A percentile compares a stretch with the other conserved stretches of the same genome.
phyloP scores from a whole-genome alignment of 2,329 filamentous ascomycete species.

The Penicillium palitans region DNA sequence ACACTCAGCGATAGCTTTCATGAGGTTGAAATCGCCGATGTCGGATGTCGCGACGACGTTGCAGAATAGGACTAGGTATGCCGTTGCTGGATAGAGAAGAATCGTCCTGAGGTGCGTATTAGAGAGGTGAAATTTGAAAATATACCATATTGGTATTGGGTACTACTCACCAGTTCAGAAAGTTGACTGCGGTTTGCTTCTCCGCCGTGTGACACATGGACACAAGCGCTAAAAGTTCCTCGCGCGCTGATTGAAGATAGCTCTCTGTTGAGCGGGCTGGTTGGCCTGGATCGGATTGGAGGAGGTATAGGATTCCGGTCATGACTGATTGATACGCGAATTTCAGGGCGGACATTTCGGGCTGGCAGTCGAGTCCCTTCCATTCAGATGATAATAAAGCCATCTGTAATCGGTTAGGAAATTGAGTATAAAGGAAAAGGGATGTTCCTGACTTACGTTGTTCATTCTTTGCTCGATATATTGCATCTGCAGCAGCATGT shows the following conservation, averaged over 20 bases:
- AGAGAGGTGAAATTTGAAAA: neutral
- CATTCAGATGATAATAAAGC: slow-evolving; percentile 12
- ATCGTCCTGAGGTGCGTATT: slow-evolving; percentile 18
- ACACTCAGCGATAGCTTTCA: slow-evolving; percentile 19
- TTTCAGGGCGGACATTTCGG: slow-evolving; percentile 23
- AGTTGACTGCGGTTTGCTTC: slow-evolving; percentile 17
- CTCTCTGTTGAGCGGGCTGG: slow-evolving; percentile 1
- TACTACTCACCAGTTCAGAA: slow-evolving; percentile 21
- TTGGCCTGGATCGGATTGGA: slow-evolving; percentile 8
- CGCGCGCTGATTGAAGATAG: slow-evolving; percentile 23
- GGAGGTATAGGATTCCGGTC: slow-evolving; percentile 23
- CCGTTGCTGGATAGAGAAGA: slow-evolving; percentile 24
- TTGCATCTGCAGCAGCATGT: slow-evolving; percentile 17
- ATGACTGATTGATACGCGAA: slow-evolving; percentile 25
- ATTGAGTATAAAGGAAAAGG: neutral
- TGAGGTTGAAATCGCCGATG: slow-evolving; percentile 20
- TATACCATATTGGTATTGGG: neutral
- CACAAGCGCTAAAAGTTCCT: slow-evolving; percentile 20
- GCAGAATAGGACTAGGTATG: slow-evolving; percentile 26
- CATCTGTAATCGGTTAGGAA: slow-evolving; percentile 12
- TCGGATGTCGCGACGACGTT: slow-evolving; percentile 23
- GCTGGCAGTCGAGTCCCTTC: slow-evolving; percentile 20
- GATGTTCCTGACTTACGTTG: slow-evolving; percentile 1
- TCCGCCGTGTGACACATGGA: slow-evolving; percentile 21
- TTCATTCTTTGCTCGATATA: slow-evolving; percentile 14